Evolutionary conservation across 176 grass and related monocot species (phyloP), one percentile per base, ranked within the genome.

Genomic region (Bothriochloa decipiens): DNA sequence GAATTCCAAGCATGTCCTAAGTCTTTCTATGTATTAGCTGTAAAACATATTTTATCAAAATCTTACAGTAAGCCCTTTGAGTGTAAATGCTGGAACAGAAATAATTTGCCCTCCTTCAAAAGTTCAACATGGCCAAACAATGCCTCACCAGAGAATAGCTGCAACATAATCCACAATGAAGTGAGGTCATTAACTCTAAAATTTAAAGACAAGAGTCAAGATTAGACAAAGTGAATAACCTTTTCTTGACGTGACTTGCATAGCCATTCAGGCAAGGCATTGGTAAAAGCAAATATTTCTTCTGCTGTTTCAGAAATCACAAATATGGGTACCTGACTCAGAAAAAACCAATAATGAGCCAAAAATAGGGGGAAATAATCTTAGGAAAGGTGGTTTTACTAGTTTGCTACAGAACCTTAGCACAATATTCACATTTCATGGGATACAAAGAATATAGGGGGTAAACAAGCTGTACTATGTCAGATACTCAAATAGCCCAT

Each of bases 221-320:
- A 61, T 11, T 61, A 25, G 57, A 25, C 57, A 61, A 88, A 62
- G 69, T 76, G 18, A 90, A 79, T 66, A 61, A 93, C 96, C 91
- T 93, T 98, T 85, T 93, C 91, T 95, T 98, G 96, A 64, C 91
- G 85, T 61, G 90, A 74, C 55, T 95, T 95, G 65, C 91, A 95
- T 72, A 98, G 87, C 93, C 96, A 98, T 93, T 98, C 96, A 69
- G 96, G 96, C 68, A 93, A 76, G 64, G 91, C 33, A 86, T 93
- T 98, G 42, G 87, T 82, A 81, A 89, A 90, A 46, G 82, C 41
- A 55, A 95, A 78, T 39, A 73, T 87, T 69, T 93, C 91, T 86
- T 92, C 90, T 77, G 87, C 91, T 86, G 76, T 77, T 33, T 86
- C 83, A 76, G 92, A 95, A 84, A 98, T 87, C 49, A 98, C 85